Percentiles rank a stretch among this genome's conserved stretches.
Conservation (phyloP, 2,329 filamentous ascomycete species). For the Lachnellula suecica region DNA sequence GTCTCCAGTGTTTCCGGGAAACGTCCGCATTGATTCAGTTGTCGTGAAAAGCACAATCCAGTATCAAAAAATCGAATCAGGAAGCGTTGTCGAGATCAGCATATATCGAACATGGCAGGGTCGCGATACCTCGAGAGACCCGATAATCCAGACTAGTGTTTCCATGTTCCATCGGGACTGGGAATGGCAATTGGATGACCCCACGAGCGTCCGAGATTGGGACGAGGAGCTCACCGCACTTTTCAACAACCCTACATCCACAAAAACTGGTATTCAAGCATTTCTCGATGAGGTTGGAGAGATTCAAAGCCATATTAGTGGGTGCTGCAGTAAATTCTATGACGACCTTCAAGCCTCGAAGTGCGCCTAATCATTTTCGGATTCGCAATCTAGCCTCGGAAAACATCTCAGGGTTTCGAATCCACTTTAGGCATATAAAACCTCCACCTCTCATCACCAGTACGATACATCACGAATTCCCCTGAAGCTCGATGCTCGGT, state of each 20-base stretch:
- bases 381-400: neutral
- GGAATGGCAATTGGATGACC: conserved; percentile 28
- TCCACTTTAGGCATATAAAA: neutral
- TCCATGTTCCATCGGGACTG: conserved; percentile 30
- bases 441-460: neutral
- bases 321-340: neutral
- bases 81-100: conserved; percentile 29
- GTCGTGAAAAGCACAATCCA: conserved; percentile 25
- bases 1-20: conserved; percentile 4
- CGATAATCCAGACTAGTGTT: conserved; percentile 23
- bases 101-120: conserved; percentile 31
- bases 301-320: conserved; percentile 14
- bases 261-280: conserved; percentile 14
- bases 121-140: conserved; percentile 18
- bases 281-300: conserved; percentile 21
- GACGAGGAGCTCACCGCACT: conserved; percentile 20
- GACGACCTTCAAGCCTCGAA: neutral
- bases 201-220: conserved; percentile 22
- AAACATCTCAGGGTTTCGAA: neutral
- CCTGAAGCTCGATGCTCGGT: neutral
- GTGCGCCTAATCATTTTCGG: neutral
- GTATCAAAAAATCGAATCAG: conserved; percentile 21
- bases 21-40: conserved; percentile 18
- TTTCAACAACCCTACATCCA: conserved; percentile 18
- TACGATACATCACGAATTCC: neutral